Conservation (phyloP, 2,329 filamentous ascomycete genomes). For the Botryotinia narcissicola region DNA sequence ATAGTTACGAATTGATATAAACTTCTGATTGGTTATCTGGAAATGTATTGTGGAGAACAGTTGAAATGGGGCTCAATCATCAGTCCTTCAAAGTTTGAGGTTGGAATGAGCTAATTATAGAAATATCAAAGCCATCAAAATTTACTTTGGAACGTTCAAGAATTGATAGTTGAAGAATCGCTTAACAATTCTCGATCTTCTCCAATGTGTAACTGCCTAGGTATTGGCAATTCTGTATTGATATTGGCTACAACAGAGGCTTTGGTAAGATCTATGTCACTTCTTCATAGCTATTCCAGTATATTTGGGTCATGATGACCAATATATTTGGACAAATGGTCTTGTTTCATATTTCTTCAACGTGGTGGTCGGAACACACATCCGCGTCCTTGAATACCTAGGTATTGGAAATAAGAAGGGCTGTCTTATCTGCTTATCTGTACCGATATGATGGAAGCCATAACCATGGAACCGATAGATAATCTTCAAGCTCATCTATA, state of each 20-base stretch:
- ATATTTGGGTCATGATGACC: background rate
- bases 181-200: no score
- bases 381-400: background rate
- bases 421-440: background rate
- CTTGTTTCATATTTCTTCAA: background rate
- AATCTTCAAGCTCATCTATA: background rate
- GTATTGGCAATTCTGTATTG: background rate
- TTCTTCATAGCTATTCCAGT: background rate
- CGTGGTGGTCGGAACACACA: background rate
- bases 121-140: background rate
- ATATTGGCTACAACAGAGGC: background rate
- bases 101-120: background rate
- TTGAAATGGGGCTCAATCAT: background rate
- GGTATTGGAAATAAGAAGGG: background rate
- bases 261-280: background rate
- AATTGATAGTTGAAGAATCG: background rate
- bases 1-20: background rate
- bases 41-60: background rate
- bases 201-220: background rate
- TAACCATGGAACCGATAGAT: background rate
- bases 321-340: background rate
- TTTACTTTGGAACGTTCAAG: background rate
- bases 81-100: background rate
- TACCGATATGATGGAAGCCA: background rate
- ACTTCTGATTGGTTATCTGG: background rate